Evolutionary conservation across 2,329 filamentous ascomycete species (phyloP), one percentile per base, ranked within the genome.

Genomic region (Hypomyces perniciosus): DNA sequence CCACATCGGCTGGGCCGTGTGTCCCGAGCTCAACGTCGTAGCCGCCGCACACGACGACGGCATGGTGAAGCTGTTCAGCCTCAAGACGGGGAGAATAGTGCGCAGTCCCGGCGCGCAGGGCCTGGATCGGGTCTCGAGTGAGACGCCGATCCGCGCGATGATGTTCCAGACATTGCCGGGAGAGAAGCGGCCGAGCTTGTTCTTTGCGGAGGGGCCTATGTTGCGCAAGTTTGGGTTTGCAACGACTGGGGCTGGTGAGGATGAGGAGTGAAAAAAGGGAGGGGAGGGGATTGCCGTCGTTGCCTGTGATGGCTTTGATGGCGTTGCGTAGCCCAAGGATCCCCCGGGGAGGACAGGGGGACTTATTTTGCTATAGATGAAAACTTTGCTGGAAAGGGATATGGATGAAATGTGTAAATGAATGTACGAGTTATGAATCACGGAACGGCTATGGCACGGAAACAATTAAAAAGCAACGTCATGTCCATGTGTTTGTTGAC

Each of bases 31-130:
- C 6, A 77, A 76, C 9, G 56, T 79, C 27, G 72, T 80, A 4
- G 80, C 80, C 0, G 75, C 79, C 0, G 78, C 76, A 0, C 77
- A 80, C 43, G 74, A 78, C 37, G 69, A 77, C 44, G 73, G 72
- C 8, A 71, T 63, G 0, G 65, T 82, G 0, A 68, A 59, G 1
- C 56, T 82, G 9, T 81, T 79, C 56, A 80, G 78, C 7, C 59
- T 79, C 6, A 57, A 56, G 6, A 74, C 72, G 2, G 79, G 79
- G 0, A 55, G 65, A 8, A 59, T 61, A 8, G 55, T 81, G 5
- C 53, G 53, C 3, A 59, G 56, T 8, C 53, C 59, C 0, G 63
- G 50, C 1, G 27, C 20, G 20, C 20, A 10, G 1, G 46, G n/a
- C 1, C 33, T 73, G 13, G 64, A 60, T 0, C 13, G 35, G 2